These are phyloP conservation scores for Lasiosphaeris hirsuta DNA, from an alignment of 495 filamentous ascomycete genomes.

Conservation along the genomic window DNA sequence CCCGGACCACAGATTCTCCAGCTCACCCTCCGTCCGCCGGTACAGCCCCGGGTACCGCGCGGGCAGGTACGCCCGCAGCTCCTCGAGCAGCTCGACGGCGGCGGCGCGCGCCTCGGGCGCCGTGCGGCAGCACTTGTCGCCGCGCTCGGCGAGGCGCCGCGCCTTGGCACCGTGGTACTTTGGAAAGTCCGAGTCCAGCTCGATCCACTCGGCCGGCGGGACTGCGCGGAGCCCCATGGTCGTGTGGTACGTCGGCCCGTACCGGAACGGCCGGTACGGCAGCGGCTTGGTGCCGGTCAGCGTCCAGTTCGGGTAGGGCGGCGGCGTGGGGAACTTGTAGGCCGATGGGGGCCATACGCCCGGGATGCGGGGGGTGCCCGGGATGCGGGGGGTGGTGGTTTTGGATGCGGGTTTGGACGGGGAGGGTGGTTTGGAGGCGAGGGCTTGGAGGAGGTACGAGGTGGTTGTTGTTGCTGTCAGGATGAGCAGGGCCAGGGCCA, in stretches of 20 bases:
- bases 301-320: slow-evolving; percentile 70
- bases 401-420: neutral
- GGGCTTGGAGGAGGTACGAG: neutral
- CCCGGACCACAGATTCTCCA: slow-evolving; percentile 68
- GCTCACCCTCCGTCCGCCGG: slow-evolving; percentile 58
- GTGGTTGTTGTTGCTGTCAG: neutral
- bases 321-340: slow-evolving; percentile 65
- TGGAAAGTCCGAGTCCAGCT: slow-evolving; percentile 80
- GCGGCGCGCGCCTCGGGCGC: slow-evolving; percentile 72
- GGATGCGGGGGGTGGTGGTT: slow-evolving; percentile 2
- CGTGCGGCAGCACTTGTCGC: slow-evolving; percentile 65
- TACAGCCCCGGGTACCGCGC: slow-evolving; percentile 75
- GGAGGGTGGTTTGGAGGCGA: neutral
- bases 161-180: slow-evolving; percentile 74
- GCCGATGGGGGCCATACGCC: slow-evolving; percentile 65
- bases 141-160: slow-evolving; percentile 66
- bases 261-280: slow-evolving; percentile 80
- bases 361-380: no score
- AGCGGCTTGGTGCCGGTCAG: slow-evolving; percentile 67
- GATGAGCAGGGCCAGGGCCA: no score
- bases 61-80: slow-evolving; percentile 73
- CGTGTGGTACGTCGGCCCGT: slow-evolving; percentile 68
- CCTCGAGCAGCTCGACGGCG: slow-evolving; percentile 76
- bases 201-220: slow-evolving; percentile 82
- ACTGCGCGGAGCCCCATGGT: slow-evolving; percentile 81